These are phyloP conservation scores for Kuraishia floccosa DNA, from an alignment of 805 yeast genomes.

Conservation along the genomic window DNA sequence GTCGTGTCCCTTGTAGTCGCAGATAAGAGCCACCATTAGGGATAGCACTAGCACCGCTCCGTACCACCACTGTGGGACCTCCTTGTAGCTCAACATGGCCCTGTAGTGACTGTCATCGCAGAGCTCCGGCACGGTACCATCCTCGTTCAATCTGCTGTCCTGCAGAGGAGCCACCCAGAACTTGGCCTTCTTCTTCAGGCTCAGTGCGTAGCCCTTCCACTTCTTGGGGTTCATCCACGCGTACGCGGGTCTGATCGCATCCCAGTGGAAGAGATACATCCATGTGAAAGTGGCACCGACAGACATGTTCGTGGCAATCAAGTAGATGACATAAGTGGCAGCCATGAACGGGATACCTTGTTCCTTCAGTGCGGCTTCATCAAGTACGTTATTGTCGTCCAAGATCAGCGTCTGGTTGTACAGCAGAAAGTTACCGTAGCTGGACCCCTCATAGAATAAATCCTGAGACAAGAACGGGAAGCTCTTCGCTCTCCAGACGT, in stretches of 20 bases:
- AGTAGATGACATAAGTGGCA: conserved; percentile 17
- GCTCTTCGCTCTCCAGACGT: conserved; percentile 34
- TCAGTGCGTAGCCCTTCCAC: conserved; percentile 13
- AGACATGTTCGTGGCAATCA: conserved; percentile 19
- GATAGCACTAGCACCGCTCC: conserved; percentile 30
- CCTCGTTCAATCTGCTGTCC: conserved; percentile 10
- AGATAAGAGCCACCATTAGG: conserved; percentile 27
- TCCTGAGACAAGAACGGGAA: conserved; percentile 22
- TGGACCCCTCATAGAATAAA: conserved; percentile 14
- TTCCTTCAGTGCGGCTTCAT: conserved; percentile 11
- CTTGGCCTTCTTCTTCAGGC: conserved; percentile 31
- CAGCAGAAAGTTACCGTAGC: conserved; percentile 12
- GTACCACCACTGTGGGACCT: conserved; percentile 74
- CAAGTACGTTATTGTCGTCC: conserved; percentile 10
- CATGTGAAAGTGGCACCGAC: conserved; percentile 20
- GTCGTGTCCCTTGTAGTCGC: conserved; percentile 28
- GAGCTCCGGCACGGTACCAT: conserved; percentile 10
- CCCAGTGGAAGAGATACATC: conserved; percentile 17
- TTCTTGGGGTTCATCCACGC: conserved; percentile 9
- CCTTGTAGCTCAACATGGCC: conserved; percentile 47
- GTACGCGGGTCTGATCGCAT: conserved; percentile 13
- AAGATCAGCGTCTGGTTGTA: conserved; percentile 18
- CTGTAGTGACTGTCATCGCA: conserved; percentile 21
- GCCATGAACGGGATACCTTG: conserved; percentile 19
- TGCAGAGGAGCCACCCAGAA: conserved; percentile 26